Evolutionary conservation across 257 asterid species (phyloP).

Genomic region (Coffea eugenioides): DNA sequence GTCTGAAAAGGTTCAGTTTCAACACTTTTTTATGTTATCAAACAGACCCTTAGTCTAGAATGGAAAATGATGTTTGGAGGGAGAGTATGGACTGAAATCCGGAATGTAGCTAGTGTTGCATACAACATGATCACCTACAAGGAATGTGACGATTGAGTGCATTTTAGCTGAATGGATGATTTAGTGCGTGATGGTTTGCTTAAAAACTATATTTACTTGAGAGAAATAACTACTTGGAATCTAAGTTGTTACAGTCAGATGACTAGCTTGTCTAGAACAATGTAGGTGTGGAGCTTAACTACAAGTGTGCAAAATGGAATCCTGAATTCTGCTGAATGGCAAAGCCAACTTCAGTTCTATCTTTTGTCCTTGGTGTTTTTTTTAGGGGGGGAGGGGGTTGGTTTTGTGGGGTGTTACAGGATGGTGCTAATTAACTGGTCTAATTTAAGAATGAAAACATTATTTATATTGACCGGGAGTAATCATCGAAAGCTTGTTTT

Average conservation of each 20-base stretch:
- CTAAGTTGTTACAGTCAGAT: not conserved
- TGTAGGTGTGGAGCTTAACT: not conserved
- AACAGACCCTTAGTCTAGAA: no score
- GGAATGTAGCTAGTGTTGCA: not conserved
- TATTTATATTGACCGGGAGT: not conserved
- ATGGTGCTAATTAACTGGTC: not conserved
- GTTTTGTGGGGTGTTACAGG: not conserved
- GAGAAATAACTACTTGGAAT: not conserved
- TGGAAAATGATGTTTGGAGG: not conserved
- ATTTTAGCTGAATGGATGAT: not conserved
- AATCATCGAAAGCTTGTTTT: not conserved
- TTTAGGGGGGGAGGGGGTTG: not conserved
- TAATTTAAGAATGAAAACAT: not conserved
- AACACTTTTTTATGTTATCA: no score
- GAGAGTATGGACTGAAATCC: not conserved
- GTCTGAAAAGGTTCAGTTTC: no score
- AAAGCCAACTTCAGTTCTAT: not conserved
- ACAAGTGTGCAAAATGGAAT: not conserved
- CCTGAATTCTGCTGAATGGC: not conserved
- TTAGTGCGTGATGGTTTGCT: not conserved
- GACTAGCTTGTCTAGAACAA: not conserved
- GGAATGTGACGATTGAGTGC: not conserved
- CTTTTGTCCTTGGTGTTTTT: no score
- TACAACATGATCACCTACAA: not conserved
- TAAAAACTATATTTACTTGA: not conserved